phyloP scores from a whole-genome alignment of 2,329 filamentous ascomycete genomes.

The Xenoacremonium recifei region DNA sequence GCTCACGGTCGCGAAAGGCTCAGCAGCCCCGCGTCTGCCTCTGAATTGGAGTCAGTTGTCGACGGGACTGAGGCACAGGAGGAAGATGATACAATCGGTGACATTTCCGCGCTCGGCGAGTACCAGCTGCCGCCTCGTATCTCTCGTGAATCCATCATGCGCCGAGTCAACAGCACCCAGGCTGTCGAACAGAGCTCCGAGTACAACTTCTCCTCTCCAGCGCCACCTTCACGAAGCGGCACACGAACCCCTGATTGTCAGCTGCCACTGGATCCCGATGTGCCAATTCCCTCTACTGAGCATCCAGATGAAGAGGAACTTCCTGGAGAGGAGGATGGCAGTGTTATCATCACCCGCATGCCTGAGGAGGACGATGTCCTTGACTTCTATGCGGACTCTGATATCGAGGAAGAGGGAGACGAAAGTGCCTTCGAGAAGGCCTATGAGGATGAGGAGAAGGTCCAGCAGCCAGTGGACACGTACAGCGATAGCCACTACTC shows the following conservation, averaged over 20 bases:
- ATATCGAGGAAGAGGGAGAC: conserved; percentile 59
- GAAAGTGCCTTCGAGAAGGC: no score
- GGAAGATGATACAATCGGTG: conserved; percentile 59
- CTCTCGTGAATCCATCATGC: conserved; percentile 89
- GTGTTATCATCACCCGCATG: conserved; percentile 67
- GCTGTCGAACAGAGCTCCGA: conserved; percentile 58
- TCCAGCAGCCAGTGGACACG: conserved; percentile 45
- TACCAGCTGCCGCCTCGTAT: conserved; percentile 74
- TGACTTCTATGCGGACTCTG: conserved; percentile 56
- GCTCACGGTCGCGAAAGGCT: conserved; percentile 52
- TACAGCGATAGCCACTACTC: conserved; percentile 40
- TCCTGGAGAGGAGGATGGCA: conserved; percentile 50
- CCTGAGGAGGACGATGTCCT: conserved; percentile 64
- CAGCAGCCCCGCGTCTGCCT: conserved; percentile 41
- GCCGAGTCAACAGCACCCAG: conserved; percentile 72
- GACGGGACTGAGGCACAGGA: conserved; percentile 41
- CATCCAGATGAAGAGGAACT: conserved; percentile 51
- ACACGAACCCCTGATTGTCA: conserved; percentile 50
- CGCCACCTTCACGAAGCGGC: conserved; percentile 53
- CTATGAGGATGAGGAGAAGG: not conserved
- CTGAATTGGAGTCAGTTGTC: conserved; percentile 35
- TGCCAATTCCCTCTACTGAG: conserved; percentile 86
- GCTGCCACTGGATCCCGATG: conserved; percentile 75
- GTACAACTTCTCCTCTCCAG: conserved; percentile 62
- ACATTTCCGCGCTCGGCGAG: conserved; percentile 58